phyloP scores from a whole-genome alignment of 805 yeast species.

The Kazachstania psychrophila region DNA sequence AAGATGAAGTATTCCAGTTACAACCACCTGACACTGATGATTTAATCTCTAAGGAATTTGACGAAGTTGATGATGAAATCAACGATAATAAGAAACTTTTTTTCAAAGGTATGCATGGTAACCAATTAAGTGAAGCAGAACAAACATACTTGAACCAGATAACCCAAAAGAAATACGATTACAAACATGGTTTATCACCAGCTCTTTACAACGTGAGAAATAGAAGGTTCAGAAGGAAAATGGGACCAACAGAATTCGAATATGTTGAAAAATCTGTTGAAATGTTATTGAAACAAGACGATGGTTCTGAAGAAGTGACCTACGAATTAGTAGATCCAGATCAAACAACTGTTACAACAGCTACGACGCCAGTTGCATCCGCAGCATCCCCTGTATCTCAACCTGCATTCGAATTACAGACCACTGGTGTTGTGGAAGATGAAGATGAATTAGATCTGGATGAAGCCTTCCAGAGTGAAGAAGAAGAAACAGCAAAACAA shows the following conservation, averaged over 20 bases:
- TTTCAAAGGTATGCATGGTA: conserved; percentile 15
- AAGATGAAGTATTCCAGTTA: conserved; percentile 38
- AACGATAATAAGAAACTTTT: conserved; percentile 17
- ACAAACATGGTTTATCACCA: conserved; percentile 74
- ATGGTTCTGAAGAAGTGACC: conserved; percentile 69
- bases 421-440: conserved; percentile 27
- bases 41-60: conserved; percentile 26
- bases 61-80: conserved; percentile 22
- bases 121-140: conserved; percentile 23
- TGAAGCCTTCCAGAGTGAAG: conserved; percentile 40
- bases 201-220: conserved; percentile 67
- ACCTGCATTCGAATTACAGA: neutral
- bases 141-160: conserved; percentile 19
- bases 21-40: conserved; percentile 37
- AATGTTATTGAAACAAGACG: conserved; percentile 64
- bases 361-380: neutral
- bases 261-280: conserved; percentile 73
- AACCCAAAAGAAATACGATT: conserved; percentile 27
- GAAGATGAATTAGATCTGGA: conserved; percentile 51
- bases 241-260: conserved; percentile 62
- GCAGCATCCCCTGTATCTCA: neutral
- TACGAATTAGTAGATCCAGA: conserved; percentile 65
- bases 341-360: conserved; percentile 11
- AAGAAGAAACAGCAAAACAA: conserved; percentile 22
- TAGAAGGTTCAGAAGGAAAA: conserved; percentile 60